Base-by-base conservation (phyloP, 345 rosid genomes). In the Conringia planisiliqua region DNA sequence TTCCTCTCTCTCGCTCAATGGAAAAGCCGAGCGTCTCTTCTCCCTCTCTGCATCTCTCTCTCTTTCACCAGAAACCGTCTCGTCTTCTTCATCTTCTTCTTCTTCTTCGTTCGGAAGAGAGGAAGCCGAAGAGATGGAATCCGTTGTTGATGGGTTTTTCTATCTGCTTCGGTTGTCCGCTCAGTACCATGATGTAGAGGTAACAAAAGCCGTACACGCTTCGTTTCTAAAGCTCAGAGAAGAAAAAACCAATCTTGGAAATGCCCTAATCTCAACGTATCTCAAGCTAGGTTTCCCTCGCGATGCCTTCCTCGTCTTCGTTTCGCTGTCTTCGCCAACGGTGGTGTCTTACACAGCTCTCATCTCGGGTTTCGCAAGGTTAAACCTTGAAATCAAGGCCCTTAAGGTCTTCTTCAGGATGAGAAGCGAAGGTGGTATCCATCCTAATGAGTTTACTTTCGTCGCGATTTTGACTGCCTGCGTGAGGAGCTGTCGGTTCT, bases 301-400 rank as follows among this genome's bases (percentile, higher is more conserved):
- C 8, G 84, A 85, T 38, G 95, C 96, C 35, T 84, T 66, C 50
- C 71, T 74, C 47, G 89, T 85, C 8, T 84, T 93, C 72, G 13
- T 6, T 26, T 78, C 80, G 8, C 79, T 91, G 10, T 73, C 87
- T 35, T 70, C 73, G 10, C 96, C 94, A n/a, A 79, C 79, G 67
- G 89, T 87, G 14, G 92, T 87, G 38, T 87, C 98, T 59, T 91
- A 85, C 68, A 86, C 88, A 55, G 66, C 89, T 3, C 70, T 89
- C 26, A 85, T 93, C 69, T 89, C 94, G 0, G 85, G 87, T 4
- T 83, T 88, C 26, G 83, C 86, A 6, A 91, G 85, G 79, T 72
- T 82, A 10, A 71, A 81, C 63, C 81, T 85, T 8, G 92, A 80
- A 35, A 38, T 42, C 4, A 81, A 87, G 60, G 96, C 94, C 1